Evolutionary conservation across 768 basidiomycete species (phyloP).

Genomic region (Boletus rubescentipes): DNA sequence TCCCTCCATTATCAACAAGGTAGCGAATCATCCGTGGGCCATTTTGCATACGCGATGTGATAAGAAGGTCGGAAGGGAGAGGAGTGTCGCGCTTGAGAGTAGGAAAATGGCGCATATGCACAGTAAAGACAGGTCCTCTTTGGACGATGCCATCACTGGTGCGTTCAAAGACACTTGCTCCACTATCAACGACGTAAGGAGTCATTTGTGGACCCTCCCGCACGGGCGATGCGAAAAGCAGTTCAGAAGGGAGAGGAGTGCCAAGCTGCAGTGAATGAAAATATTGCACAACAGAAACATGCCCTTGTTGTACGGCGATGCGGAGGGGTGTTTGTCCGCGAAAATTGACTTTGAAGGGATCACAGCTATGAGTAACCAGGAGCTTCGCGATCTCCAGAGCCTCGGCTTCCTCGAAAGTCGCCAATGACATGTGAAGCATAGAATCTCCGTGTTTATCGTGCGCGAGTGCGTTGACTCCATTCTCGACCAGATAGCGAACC

Average conservation of each 20-base stretch:
- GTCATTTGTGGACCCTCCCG: neutral
- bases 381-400: neutral
- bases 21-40: neutral
- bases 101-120: too few species aligned
- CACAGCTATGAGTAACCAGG: neutral
- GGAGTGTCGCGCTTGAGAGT: too few species aligned
- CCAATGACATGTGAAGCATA: neutral
- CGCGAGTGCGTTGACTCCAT: too few species aligned
- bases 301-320: neutral
- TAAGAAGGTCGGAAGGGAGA: neutral
- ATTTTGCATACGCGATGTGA: too few species aligned
- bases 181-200: neutral
- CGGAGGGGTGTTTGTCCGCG: neutral
- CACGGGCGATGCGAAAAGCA: neutral
- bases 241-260: neutral
- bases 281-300: neutral
- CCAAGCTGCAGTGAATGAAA: neutral
- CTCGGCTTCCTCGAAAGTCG: neutral
- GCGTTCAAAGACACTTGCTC: too few species aligned
- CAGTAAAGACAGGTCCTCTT: too few species aligned
- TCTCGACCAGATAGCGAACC: too few species aligned
- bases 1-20: neutral
- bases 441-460: too few species aligned
- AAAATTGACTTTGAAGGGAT: neutral
- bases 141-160: too few species aligned